These are phyloP conservation scores for Hemileia vastatrix DNA, from an alignment of 1,284 basidiomycete species.

Conservation along the genomic window DNA sequence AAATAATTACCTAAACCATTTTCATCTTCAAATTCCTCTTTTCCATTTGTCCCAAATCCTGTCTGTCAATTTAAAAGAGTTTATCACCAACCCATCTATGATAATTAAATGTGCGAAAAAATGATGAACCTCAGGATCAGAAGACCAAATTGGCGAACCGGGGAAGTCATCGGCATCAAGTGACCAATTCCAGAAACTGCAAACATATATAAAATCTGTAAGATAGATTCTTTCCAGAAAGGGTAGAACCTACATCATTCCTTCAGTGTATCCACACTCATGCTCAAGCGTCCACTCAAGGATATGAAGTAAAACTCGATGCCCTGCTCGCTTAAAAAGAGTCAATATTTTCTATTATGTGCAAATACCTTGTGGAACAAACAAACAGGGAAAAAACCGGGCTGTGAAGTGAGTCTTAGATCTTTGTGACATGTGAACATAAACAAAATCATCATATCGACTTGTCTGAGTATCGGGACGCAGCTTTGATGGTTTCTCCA, in stretches of 20 bases:
- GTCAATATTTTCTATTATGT: background rate
- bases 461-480: background rate
- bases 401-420: slow-evolving; percentile 14
- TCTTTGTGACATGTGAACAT: slow-evolving; percentile 14
- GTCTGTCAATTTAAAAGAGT: slow-evolving; percentile 1
- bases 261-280: slow-evolving; percentile 9
- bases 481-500: slow-evolving; percentile 4
- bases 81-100: background rate
- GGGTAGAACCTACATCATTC: no score
- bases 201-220: no score
- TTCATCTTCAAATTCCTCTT: slow-evolving; percentile 1
- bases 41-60: slow-evolving; percentile 18
- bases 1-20: slow-evolving; percentile 2
- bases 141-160: slow-evolving; percentile 14
- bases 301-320: slow-evolving; percentile 18
- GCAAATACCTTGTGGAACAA: background rate
- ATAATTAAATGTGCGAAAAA: background rate
- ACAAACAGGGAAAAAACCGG: slow-evolving; percentile 16
- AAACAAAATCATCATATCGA: slow-evolving; percentile 19
- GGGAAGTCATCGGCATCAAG: slow-evolving; percentile 9
- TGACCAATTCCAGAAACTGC: slow-evolving; percentile 20
- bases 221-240: no score
- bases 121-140: background rate
- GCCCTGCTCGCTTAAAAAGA: slow-evolving; percentile 1
- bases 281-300: slow-evolving; percentile 8